These are phyloP conservation scores for Ophiostoma tasmaniense DNA, from an alignment of 2,329 filamentous ascomycete species.

Conservation along the genomic window DNA sequence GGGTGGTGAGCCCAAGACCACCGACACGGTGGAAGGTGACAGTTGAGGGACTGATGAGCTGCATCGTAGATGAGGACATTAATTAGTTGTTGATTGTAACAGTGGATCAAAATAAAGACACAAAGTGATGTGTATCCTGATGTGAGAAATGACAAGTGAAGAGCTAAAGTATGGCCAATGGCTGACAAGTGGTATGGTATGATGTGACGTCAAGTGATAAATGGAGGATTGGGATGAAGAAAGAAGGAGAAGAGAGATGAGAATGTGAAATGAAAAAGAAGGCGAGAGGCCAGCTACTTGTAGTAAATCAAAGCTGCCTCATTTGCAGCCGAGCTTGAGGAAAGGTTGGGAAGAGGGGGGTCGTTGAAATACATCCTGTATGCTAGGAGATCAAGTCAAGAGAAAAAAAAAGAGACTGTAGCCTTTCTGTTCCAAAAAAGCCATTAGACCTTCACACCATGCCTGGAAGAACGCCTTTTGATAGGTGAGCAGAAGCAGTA, in stretches of 20 bases:
- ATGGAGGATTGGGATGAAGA: not conserved
- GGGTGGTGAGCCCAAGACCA: conserved; percentile 17
- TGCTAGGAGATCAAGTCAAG: not conserved
- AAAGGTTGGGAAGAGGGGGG: not conserved
- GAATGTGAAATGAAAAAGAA: not conserved
- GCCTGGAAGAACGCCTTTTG: not conserved
- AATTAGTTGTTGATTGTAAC: not conserved
- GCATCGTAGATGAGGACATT: conserved; percentile 11
- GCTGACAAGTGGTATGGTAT: not conserved
- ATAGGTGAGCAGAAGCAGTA: not conserved
- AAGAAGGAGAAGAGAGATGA: not conserved
- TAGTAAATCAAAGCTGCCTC: not conserved
- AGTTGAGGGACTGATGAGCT: conserved; percentile 3
- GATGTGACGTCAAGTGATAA: not conserved
- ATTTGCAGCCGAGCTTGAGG: not conserved
- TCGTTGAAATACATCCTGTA: not conserved
- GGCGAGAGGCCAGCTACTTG: not conserved
- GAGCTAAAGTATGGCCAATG: not conserved
- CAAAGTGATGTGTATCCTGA: not conserved
- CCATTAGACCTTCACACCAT: not conserved
- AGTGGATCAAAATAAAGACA: not conserved
- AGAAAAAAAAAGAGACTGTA: not conserved
- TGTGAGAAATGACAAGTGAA: not conserved
- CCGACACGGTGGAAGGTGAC: conserved; percentile 20
- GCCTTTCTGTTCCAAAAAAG: not conserved